Base-by-base conservation (phyloP, 1,139 yeast genomes). In the Eremothecium cymbalariae region DNA sequence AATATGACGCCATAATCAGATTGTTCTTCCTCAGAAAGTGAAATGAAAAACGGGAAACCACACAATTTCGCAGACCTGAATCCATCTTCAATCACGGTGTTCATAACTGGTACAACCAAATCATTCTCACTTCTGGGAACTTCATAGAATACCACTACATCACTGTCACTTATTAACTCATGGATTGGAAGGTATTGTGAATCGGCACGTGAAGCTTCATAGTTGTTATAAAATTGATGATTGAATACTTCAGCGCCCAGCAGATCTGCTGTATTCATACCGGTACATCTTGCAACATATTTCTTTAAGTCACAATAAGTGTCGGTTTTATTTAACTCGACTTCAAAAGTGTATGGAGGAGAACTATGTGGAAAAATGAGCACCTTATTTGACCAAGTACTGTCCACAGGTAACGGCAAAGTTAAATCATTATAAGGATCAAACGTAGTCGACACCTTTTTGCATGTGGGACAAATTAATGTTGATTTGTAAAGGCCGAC, bases 401-500 rank as follows among this genome's bases (percentile, higher is more conserved):
- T 73, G 34, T 74, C 74, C 8, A 81, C 75, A 0, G 97, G 97
- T 28, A 90, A 63, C 0, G 97, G 97, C 31, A 90, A 63, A 0
- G 98, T 88, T 44, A 90, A 63, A 52, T 86, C 97, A 62, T 78
- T 84, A 53, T 78, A 90, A 0, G 98, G 98, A 55, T 90, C 98
- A 62, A 88, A 90, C 0, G 97, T 88, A 17, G 88, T 71, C 18
- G 95, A 82, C 3, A 84, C 74, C 46, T 81, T 81, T 8, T 70
- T 57, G 59, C 98, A 90, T 14, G 64, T 77, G 0, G 98, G 97
- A 53, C 98, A 90, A 6, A 82, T 72, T 40, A 90, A 64, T 0
- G 95, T 85, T 3, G 95, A 85, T 56, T 85, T 83, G 57, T 90
- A 90, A 50, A 86, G 56, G 0, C 97, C 97, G 6, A 90, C 84